These are phyloP conservation scores for Athelia sp. DNA, from an alignment of 1,284 basidiomycete genomes.

Conservation along the genomic window DNA sequence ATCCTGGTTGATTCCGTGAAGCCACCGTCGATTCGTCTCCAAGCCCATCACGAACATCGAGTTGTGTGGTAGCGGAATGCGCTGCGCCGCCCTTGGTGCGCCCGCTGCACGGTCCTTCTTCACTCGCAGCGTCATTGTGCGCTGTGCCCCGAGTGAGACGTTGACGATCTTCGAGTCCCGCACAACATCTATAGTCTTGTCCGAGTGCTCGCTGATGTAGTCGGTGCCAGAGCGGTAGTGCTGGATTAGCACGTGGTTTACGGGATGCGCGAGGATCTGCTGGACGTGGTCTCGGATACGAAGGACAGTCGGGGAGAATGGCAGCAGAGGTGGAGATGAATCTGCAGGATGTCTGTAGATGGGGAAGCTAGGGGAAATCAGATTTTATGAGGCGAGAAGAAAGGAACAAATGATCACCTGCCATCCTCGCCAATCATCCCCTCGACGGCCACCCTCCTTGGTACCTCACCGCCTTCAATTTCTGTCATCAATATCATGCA, in stretches of 20 bases:
- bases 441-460: constrained; percentile 67
- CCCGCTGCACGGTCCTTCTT: constrained; percentile 44
- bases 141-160: constrained; percentile 69
- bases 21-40: constrained; percentile 62
- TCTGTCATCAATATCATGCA: constrained; percentile 1
- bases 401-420: constrained; percentile 33
- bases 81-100: constrained; percentile 40
- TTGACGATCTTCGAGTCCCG: constrained; percentile 68
- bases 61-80: constrained; percentile 68
- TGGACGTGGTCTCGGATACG: constrained; percentile 59
- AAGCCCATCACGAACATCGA: constrained; percentile 74
- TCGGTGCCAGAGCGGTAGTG: constrained; percentile 70
- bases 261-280: constrained; percentile 45
- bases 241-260: constrained; percentile 78
- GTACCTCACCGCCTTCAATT: constrained; percentile 64
- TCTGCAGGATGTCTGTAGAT: constrained; percentile 77
- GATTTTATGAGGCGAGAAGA: background rate
- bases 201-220: constrained; percentile 78
- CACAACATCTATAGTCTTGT: constrained; percentile 76
- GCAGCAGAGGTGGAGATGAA: constrained; percentile 57
- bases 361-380: constrained; percentile 44
- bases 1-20: constrained; percentile 68
- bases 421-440: constrained; percentile 57
- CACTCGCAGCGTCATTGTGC: constrained; percentile 61
- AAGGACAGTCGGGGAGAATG: constrained; percentile 63